Conservation (phyloP, 257 asterid species). For the Nicotiana undulata region DNA sequence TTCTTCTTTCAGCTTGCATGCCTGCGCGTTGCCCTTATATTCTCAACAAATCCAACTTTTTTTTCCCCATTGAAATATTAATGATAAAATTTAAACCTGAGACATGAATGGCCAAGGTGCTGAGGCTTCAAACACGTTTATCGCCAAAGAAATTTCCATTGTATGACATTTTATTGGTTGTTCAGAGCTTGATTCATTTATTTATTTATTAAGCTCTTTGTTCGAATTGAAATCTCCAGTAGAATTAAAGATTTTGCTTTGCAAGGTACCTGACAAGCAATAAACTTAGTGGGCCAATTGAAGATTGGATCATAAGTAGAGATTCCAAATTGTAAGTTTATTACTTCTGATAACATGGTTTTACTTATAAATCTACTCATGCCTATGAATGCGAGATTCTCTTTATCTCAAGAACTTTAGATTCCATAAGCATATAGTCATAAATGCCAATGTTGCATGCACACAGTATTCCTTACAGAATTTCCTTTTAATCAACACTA, state of each 20-base stretch:
- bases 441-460: not conserved
- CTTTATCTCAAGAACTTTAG: not conserved
- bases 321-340: slow-evolving; percentile 24
- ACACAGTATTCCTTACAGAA: not conserved
- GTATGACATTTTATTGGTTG: not conserved
- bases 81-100: not conserved
- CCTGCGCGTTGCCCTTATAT: no score
- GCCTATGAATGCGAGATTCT: not conserved
- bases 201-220: not conserved
- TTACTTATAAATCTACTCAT: not conserved
- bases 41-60: no score
- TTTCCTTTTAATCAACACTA: not conserved
- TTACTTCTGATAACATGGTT: not conserved
- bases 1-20: not conserved
- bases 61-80: no score
- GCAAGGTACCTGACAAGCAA: slow-evolving; percentile 43
- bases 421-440: not conserved
- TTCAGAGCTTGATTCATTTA: not conserved
- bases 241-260: not conserved
- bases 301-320: slow-evolving; percentile 22
- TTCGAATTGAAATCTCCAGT: not conserved
- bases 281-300: slow-evolving; percentile 38
- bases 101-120: not conserved
- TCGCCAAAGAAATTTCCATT: not conserved
- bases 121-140: not conserved